Evolutionary conservation across 441 rosid genomes (phyloP), one percentile per base, ranked within the genome.

Genomic region (Aquilaria agallochum): DNA sequence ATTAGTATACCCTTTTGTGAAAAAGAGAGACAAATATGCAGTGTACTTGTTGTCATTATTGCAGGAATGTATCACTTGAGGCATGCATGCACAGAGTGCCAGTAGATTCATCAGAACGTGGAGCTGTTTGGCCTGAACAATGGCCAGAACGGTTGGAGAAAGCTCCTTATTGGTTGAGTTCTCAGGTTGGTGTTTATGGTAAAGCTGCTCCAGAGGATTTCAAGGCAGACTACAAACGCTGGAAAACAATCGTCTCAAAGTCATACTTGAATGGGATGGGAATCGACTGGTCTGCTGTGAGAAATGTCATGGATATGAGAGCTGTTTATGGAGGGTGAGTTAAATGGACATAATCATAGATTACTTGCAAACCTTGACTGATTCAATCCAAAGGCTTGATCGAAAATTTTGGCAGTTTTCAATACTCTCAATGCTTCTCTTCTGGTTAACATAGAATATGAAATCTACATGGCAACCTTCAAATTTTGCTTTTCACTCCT

Each of bases 241-340:
- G 87, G 90, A 84, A 80, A 63, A 64, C 60, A 9, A 72, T 82
- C 36, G 85, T 82, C 56, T 72, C 80, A 31, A 67, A 74, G 64
- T 71, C 76, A 5, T 85, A 85, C 71, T 61, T 82, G 62, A 75
- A 68, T 5, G 83, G 55, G 31, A 76, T 83, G 67, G 80, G 70
- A 60, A 71, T 83, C 1, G 64, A 64, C 56, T 80, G 85, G 88
- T 83, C 88, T 66, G 60, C 76, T 40, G 79, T 80, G 56, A 78
- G 88, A 54, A 83, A 80, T 55, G 79, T 82, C 36, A 82, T 85
- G 87, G 90, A 80, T 68, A 84, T 82, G 90, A 76, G 78, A 66
- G 85, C 85, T 48, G 80, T 75, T 11, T 85, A 82, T 60, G 87
- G 90, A 71, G 87, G 87, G 87, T 82, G 77, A 59, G 70, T 15